Evolutionary conservation across 768 basidiomycete genomes (phyloP).

Genomic region (Gyrodon lividus): DNA sequence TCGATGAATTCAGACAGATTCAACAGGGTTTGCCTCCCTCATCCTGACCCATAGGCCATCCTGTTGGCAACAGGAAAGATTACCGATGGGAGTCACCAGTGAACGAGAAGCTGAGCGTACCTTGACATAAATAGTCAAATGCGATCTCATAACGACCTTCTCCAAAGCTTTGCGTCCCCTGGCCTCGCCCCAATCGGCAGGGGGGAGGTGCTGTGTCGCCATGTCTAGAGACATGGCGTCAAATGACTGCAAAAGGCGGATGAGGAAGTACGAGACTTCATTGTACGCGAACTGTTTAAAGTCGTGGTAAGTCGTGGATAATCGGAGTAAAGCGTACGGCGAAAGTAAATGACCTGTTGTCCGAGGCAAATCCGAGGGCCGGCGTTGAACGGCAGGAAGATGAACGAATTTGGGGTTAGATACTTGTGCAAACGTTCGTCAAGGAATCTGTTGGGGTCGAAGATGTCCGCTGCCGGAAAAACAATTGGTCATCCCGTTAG

Average conservation of each 20-base stretch:
- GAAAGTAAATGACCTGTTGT: slow-evolving; percentile 35
- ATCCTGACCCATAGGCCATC: slow-evolving; percentile 28
- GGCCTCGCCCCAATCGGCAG: slow-evolving; percentile 33
- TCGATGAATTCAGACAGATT: background rate
- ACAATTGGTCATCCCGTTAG: background rate
- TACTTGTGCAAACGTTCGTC: slow-evolving; percentile 55
- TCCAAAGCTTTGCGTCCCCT: slow-evolving; percentile 39
- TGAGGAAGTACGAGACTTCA: slow-evolving; percentile 52
- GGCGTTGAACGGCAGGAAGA: slow-evolving; percentile 69
- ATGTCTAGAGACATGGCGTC: slow-evolving; percentile 39
- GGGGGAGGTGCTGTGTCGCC: slow-evolving; percentile 35
- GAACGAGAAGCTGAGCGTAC: slow-evolving; percentile 26
- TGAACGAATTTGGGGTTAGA: slow-evolving; percentile 58
- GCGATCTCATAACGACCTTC: slow-evolving; percentile 37
- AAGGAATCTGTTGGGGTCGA: slow-evolving; percentile 67
- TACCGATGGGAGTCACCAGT: too few species aligned
- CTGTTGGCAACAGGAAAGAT: slow-evolving; percentile 1
- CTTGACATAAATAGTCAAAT: slow-evolving; percentile 44
- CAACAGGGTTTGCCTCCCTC: slow-evolving; percentile 14
- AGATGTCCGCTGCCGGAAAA: slow-evolving; percentile 30
- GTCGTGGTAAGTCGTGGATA: background rate
- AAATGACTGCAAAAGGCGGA: slow-evolving; percentile 51
- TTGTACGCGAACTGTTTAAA: slow-evolving; percentile 51
- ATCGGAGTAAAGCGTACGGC: background rate
- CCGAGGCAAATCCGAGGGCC: slow-evolving; percentile 66